Evolutionary conservation across 345 rosid species (phyloP).

Genomic region (Camelina laxa): DNA sequence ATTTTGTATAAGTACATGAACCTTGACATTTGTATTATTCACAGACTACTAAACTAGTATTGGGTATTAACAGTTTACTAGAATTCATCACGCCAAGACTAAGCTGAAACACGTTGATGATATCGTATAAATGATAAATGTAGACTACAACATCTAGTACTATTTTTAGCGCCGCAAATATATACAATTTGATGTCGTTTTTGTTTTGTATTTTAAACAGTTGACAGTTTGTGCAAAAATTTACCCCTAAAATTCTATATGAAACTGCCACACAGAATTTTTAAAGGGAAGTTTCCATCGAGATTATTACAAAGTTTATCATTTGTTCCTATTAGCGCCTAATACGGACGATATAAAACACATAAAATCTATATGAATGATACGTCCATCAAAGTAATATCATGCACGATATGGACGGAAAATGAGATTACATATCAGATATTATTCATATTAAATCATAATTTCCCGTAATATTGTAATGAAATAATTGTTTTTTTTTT

Average conservation of each 20-base stretch:
- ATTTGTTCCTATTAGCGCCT: constrained; percentile 8
- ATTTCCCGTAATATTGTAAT: background rate
- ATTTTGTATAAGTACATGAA: background rate
- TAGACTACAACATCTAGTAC: background rate
- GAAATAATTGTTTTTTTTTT: background rate
- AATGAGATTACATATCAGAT: background rate
- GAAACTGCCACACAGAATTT: background rate
- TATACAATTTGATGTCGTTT: background rate
- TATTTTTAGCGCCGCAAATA: background rate
- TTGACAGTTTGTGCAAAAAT: background rate
- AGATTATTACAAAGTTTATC: background rate
- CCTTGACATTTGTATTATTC: background rate
- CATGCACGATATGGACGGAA: background rate
- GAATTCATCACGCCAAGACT: background rate
- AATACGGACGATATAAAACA: background rate
- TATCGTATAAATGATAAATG: background rate
- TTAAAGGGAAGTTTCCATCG: background rate
- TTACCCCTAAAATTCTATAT: background rate
- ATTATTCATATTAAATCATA: background rate
- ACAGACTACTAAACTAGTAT: background rate
- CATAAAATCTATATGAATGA: too few species aligned
- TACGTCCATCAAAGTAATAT: background rate
- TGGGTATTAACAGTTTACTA: background rate
- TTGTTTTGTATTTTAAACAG: background rate
- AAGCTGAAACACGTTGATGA: background rate